Percentiles rank a stretch among this genome's conserved stretches.
phyloP scores from a whole-genome alignment of 2,329 filamentous ascomycete species.

The Colletotrichum sp. region DNA sequence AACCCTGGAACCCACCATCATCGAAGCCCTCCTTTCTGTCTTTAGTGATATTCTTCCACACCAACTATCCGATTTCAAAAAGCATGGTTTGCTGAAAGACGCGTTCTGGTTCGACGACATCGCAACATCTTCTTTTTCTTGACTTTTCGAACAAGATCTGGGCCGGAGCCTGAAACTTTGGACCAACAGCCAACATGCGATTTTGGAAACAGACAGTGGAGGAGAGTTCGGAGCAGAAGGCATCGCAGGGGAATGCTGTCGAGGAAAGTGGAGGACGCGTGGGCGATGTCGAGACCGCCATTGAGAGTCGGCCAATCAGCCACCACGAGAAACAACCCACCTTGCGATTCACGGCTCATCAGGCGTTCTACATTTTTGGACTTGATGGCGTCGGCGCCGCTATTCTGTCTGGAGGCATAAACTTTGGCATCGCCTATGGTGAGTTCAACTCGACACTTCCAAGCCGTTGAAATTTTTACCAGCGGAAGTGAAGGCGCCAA shows the following conservation, averaged over 20 bases:
- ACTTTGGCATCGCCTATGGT: slow-evolving; percentile 59
- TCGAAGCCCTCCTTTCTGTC: not conserved
- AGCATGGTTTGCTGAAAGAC: not conserved
- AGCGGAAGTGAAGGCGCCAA: not conserved
- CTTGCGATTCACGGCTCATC: slow-evolving; percentile 43
- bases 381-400: slow-evolving; percentile 52
- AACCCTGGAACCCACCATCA: not conserved
- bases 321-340: slow-evolving; percentile 36
- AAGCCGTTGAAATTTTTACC: not conserved
- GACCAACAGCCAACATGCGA: not conserved
- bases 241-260: not conserved
- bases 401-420: slow-evolving; percentile 54
- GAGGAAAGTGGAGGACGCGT: not conserved
- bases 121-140: not conserved
- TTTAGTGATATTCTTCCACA: not conserved
- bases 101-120: not conserved
- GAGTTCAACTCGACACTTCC: not conserved
- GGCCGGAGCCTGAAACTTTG: not conserved
- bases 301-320: not conserved
- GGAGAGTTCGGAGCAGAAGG: not conserved
- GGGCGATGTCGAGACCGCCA: not conserved
- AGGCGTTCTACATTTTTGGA: slow-evolving; percentile 54
- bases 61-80: not conserved
- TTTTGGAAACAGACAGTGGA: not conserved
- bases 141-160: not conserved